Evolutionary conservation across 2,329 filamentous ascomycete genomes (phyloP).

Genomic region (Tolypocladium guangdongense): DNA sequence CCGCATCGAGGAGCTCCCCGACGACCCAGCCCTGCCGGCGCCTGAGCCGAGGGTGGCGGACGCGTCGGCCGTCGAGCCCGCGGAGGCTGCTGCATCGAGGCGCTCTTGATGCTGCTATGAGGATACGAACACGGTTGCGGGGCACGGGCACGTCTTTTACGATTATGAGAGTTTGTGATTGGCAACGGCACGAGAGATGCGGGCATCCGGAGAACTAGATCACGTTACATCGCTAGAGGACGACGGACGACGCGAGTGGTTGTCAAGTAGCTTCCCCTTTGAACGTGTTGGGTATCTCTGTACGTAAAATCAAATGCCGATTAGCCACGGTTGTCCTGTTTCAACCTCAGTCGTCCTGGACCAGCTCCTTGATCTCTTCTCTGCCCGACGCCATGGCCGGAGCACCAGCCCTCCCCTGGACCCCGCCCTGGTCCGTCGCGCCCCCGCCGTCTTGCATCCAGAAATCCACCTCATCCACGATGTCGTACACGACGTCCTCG

Average conservation of each 20-base stretch:
- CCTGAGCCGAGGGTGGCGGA: conserved; percentile 8
- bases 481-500: conserved; percentile 86
- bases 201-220: not conserved
- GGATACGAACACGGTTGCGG: not conserved
- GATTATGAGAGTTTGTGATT: not conserved
- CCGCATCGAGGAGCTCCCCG: conserved; percentile 38
- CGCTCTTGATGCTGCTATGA: not conserved
- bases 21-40: conserved; percentile 32
- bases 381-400: conserved; percentile 31
- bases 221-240: not conserved
- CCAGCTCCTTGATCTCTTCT: conserved; percentile 54
- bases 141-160: not conserved
- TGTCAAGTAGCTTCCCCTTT: not conserved
- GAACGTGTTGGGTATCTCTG: conserved; percentile 14
- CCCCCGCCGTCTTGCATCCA: conserved; percentile 59
- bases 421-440: conserved; percentile 33
- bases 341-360: conserved; percentile 44
- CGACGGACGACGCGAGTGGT: not conserved
- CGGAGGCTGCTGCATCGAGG: not conserved
- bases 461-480: conserved; percentile 90
- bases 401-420: conserved; percentile 32
- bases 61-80: not conserved
- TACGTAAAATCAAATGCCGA: not conserved
- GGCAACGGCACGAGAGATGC: not conserved
- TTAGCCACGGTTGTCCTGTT: not conserved